Base-by-base conservation (phyloP, 2,329 filamentous ascomycete species). In the Aspergillus melleus region DNA sequence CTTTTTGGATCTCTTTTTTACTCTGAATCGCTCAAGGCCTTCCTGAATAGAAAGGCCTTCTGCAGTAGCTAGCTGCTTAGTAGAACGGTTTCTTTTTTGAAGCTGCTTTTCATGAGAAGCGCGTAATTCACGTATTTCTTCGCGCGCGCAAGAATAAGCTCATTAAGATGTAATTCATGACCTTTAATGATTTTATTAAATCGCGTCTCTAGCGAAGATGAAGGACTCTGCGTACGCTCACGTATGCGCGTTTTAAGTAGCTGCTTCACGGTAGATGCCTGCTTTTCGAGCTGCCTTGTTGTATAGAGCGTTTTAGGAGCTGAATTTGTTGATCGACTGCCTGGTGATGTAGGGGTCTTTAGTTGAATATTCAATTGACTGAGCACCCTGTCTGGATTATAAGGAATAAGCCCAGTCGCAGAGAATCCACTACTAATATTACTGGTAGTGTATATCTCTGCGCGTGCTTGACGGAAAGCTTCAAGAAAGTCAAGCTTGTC, bases 401-500 rank as follows among this genome's bases (percentile, higher is more conserved):
- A 8, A 8, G 16, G 36, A n/a, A 42, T n/a, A 6, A 42, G 36
- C 2, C 6, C 16, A 42, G 16, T n/a, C 16, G n/a, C n/a, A n/a
- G n/a, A n/a, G n/a, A n/a, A n/a, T n/a, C n/a, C n/a, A n/a, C n/a
- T n/a, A n/a, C n/a, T n/a, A n/a, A n/a, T n/a, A n/a, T n/a, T n/a
- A n/a, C n/a, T n/a, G n/a, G n/a, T n/a, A n/a, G n/a, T n/a, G n/a
- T n/a, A n/a, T n/a, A n/a, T n/a, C n/a, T n/a, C n/a, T n/a, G n/a
- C n/a, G n/a, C n/a, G n/a, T 42, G 16, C 1, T 42, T 42, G 5
- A 42, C 1, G 14, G 16, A 42, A 42, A 42, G 36, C 24, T 54
- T 10, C 3, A 59, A 22, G 22, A 61, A 61, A n/a, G n/a, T 61
- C 54, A 26, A 59, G 19, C 36, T 61, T 61, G 20, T 61, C 19